Evolutionary conservation across 371 early-diverging fungal genomes (phyloP).

Genomic region (Actinomortierella ambigua): DNA sequence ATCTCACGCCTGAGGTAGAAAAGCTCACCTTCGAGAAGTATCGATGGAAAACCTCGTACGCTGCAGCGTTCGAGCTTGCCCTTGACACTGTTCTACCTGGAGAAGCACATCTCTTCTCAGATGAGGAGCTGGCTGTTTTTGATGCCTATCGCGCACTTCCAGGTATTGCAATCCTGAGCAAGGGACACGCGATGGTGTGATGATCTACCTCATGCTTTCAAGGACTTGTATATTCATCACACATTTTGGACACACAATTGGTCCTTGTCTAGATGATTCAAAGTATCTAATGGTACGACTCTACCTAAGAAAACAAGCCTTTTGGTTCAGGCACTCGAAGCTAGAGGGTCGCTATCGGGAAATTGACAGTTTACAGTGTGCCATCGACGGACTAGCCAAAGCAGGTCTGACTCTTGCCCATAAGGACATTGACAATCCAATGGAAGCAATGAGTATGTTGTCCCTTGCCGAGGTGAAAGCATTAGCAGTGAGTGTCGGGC

Average conservation of each 20-base stretch:
- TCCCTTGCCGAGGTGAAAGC: slow-evolving; percentile 37
- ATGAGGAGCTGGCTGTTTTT: slow-evolving; percentile 51
- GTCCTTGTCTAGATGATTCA: slow-evolving; percentile 46
- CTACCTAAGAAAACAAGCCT: slow-evolving; percentile 64
- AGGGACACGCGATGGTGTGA: too few species aligned
- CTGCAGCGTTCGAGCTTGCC: slow-evolving; percentile 60
- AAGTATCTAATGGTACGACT: slow-evolving; percentile 68
- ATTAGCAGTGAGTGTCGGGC: slow-evolving; percentile 19
- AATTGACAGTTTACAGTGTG: slow-evolving; percentile 18
- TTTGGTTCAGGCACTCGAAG: slow-evolving; percentile 52
- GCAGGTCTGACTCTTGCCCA: slow-evolving; percentile 26
- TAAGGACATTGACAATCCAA: slow-evolving; percentile 7
- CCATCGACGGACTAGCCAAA: slow-evolving; percentile 15
- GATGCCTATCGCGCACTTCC: slow-evolving; percentile 48
- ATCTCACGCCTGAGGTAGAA: too few species aligned
- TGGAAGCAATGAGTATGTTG: slow-evolving; percentile 29
- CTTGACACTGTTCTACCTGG: slow-evolving; percentile 57
- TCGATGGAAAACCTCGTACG: slow-evolving; percentile 55
- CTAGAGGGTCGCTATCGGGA: slow-evolving; percentile 43
- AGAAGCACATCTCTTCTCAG: slow-evolving; percentile 59
- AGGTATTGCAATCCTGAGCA: too few species aligned
- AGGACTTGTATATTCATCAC: neutral
- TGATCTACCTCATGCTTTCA: too few species aligned
- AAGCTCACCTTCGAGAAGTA: slow-evolving; percentile 9
- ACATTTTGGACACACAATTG: neutral